A percentile compares a stretch with the other conserved stretches of the same genome.
These are phyloP conservation scores for Ogataea allantospora DNA, from an alignment of 805 yeast species.

Conservation along the genomic window DNA sequence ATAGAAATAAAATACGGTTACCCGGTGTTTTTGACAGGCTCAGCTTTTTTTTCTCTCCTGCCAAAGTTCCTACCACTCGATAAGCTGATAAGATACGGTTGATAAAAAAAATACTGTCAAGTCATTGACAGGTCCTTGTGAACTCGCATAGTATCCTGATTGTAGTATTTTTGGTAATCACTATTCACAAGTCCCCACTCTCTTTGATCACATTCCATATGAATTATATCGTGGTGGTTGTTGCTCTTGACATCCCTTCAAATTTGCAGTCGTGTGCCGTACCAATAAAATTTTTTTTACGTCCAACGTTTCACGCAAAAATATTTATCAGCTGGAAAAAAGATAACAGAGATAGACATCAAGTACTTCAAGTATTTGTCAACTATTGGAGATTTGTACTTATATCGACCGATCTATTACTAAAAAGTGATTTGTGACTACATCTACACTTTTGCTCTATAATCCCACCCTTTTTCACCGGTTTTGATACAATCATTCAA, in stretches of 20 bases:
- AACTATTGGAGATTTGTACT: slow-evolving; percentile 2
- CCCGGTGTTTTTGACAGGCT: slow-evolving; percentile 6
- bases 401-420: neutral
- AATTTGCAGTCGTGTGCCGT: slow-evolving; percentile 7
- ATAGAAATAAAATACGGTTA: neutral
- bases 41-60: neutral
- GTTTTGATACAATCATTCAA: slow-evolving; percentile 1
- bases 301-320: slow-evolving; percentile 13
- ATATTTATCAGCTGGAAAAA: slow-evolving; percentile 11
- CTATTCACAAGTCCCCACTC: too few species aligned
- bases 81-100: slow-evolving; percentile 13
- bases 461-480: neutral
- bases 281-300: slow-evolving; percentile 12
- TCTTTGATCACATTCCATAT: neutral
- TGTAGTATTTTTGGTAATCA: too few species aligned
- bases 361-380: slow-evolving; percentile 5
- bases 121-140: neutral
- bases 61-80: slow-evolving; percentile 1
- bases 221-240: too few species aligned
- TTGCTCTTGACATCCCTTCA: too few species aligned
- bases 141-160: too few species aligned
- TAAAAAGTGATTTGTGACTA: neutral
- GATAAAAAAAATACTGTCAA: slow-evolving; percentile 1
- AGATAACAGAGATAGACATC: slow-evolving; percentile 16
- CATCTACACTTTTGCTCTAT: neutral